Evolutionary conservation across 345 rosid genomes (phyloP), one percentile per base, ranked within the genome.

Genomic region (Gossypium anomalum): DNA sequence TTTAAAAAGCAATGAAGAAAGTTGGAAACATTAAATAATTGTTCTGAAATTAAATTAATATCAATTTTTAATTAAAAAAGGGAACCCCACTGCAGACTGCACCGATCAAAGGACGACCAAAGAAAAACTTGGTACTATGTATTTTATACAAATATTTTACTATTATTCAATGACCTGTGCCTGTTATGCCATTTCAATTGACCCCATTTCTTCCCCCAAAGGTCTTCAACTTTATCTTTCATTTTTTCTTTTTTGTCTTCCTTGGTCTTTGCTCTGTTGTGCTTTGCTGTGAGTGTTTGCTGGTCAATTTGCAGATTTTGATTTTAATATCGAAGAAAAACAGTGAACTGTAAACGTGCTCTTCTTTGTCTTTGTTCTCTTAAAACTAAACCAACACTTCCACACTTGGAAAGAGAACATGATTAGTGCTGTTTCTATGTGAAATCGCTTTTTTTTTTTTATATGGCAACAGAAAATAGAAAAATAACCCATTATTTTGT

Each of bases 341-440:
- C 86, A 82, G 81, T 79, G 89, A 82, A 75, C 86, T 81, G 80
- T 79, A 88, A 83, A 87, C 90, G 81, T 90, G 91, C 87, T 82
- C 77, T 79, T 77, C 80, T 76, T 83, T 74, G 78, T 81, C 83
- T 71, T 66, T 20, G 53, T 68, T 81, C 80, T 78, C 75, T 80
- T 76, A 72, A 76, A 79, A 47, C 68, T 65, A 67, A 22, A 20
- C 27, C 56, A 83, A 48, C 70, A 72, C 67, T 83, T 84, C 83
- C 91, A 87, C 89, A 86, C 93, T 82, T 82, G 80, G 75, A 74
- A 84, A 84, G 65, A 68, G 75, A 88, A 81, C 84, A 88, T 90
- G 85, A 87, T 88, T 84, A 82, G 83, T 82, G 74, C 80, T 67
- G 72, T 81, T 64, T 73, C 60, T 65, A 29, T 75, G 76, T 76